Evolutionary conservation across 163 green algal genomes (phyloP), one percentile per base, ranked within the genome.

Genomic region (Trebouxiophyceae sp.): DNA sequence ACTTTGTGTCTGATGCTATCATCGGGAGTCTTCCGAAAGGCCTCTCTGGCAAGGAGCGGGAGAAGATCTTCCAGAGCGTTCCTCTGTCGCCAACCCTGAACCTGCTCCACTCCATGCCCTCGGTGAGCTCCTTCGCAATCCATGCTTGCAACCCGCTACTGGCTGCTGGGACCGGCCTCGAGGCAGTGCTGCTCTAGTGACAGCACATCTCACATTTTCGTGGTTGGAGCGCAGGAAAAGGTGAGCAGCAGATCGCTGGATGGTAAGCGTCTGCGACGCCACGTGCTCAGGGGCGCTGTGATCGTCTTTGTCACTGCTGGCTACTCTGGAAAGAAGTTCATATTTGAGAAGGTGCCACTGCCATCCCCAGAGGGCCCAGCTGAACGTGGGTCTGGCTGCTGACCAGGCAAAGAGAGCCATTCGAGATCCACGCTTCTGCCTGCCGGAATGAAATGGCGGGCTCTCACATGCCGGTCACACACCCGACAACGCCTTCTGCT

Each of bases 241-340:
- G 72, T 89, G 27, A 71, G 65, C 34, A 70, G 57, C 23, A 70
- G 79, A 54, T 86, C 75, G 1, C 24, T 72, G 20, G 78, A 89
- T 26, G 86, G 83, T 19, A 70, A 73, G 24, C 71, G 74, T 33
- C 69, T 93, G 65, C 72, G 88, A 1, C 78, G 86, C 24, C 69
- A 87, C 63, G 83, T 93, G 68, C 81, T 97, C 46, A 77, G 79
- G 44, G 90, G 88, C 56, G 79, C 81, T 0, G 86, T 95, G 2
- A 75, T 97, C 8, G 87, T 95, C 26, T 93, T 96, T 59, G 79
- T 97, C 30, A 95, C 89, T 2, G 88, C 89, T 27, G 81, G 80
- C 46, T 84, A 84, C 72, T 81, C 69, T n/a, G 74, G 69, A 23
- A 79, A 72, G 63, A 59, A 50, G 8, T 76, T 76, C 60, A 71